Evolutionary conservation across 108 stramenopile genomes (phyloP).

Genomic region (Epipyxis sp.): DNA sequence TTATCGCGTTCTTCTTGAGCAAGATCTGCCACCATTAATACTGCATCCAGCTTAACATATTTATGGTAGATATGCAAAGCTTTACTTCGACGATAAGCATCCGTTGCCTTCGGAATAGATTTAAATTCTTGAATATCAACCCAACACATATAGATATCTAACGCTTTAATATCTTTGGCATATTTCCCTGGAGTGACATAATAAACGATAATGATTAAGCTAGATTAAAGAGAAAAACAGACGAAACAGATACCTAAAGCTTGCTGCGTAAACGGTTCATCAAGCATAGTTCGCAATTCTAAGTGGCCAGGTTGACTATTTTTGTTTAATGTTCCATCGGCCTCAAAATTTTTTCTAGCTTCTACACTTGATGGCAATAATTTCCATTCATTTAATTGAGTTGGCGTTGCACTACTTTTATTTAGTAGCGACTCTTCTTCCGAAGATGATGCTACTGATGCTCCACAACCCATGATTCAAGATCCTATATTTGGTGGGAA

Average conservation of each 20-base stretch:
- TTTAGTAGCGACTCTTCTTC: too few relatives aligned
- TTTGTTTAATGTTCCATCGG: slow-evolving; percentile 3
- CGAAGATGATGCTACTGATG: too few relatives aligned
- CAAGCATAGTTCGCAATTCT: slow-evolving; percentile 52
- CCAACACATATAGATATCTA: slow-evolving; percentile 56
- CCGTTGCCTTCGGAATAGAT: slow-evolving; percentile 40
- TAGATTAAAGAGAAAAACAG: too few relatives aligned
- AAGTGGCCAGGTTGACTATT: slow-evolving; percentile 26
- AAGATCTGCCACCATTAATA: slow-evolving; percentile 41
- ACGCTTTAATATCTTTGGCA: slow-evolving; percentile 48
- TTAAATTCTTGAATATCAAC: slow-evolving; percentile 58
- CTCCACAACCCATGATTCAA: too few relatives aligned
- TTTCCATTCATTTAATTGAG: slow-evolving; percentile 29
- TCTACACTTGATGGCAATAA: slow-evolving; percentile 1
- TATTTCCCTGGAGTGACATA: too few relatives aligned
- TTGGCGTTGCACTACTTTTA: too few relatives aligned
- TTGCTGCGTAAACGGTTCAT: slow-evolving; percentile 54
- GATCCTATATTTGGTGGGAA: too few relatives aligned
- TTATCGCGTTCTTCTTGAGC: slow-evolving; percentile 29
- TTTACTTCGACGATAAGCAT: slow-evolving; percentile 37
- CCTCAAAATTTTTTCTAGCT: slow-evolving; percentile 9
- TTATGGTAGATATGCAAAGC: slow-evolving; percentile 58
- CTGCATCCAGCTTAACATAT: slow-evolving; percentile 49
- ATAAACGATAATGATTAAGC: slow-evolving; percentile 38
- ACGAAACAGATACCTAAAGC: too few relatives aligned